Base-by-base conservation (phyloP, 768 basidiomycete species). In the Boletus huronensis region DNA sequence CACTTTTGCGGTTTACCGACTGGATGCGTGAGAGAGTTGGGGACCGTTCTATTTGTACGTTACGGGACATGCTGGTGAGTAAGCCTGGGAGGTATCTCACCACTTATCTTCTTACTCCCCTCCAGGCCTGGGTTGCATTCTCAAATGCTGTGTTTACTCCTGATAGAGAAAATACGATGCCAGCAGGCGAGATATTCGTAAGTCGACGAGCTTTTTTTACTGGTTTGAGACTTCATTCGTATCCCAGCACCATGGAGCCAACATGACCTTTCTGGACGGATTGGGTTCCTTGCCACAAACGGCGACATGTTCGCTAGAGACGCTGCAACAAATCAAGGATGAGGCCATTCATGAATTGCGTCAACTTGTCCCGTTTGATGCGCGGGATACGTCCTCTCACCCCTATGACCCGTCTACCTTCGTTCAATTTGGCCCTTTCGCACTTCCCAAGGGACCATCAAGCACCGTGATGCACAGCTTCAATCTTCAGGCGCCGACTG, bases 201-300 rank as follows among this genome's bases (percentile, higher is more conserved):
- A 78, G 82, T 74, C 6, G 19, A 13, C 28, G 16, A 31, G 14
- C 23, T 39, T 28, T 43, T 43, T n/a, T 23, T 34, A 11, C 19
- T 14, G 26, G 43, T 48, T 34, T 48, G 17, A 11, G 31, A 23
- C 16, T 28, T 72, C 55, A 70, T 50, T 42, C 34, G 14, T 35
- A 59, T 17, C 50, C 25, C 59, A 97, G 94, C 87, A 90, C 64
- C 93, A 99, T 64, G 95, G 90, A 5, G 95, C 94, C 1, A 84
- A 88, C 59, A 90, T 99, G 91, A 88, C 90, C 1, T 83, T 93
- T 64, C 74, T 98, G 19, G 97, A 99, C 67, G 94, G 95, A 35
- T 74, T 98, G 3, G 85, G 82, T 34, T 86, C 91, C 3, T 75
- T 93, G 17, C 86, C 90, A 45, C 88, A 89, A 66, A 71, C 87